phyloP scores from a whole-genome alignment of 2,329 filamentous ascomycete genomes.

The Aschersonia sp. region DNA sequence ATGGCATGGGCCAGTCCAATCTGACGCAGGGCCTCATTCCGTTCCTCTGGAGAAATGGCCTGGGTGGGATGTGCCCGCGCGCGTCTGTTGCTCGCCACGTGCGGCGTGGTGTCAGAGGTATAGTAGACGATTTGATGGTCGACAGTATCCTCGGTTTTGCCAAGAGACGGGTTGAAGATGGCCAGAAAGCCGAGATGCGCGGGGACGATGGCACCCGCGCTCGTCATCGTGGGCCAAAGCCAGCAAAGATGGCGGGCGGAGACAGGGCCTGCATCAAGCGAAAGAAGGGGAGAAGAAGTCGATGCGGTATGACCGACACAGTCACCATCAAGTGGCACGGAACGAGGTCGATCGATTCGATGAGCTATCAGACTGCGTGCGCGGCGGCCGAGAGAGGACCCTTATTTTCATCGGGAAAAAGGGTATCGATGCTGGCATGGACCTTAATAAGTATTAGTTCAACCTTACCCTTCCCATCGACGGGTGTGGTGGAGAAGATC shows the following conservation, averaged over 20 bases:
- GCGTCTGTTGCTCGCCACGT: constrained; percentile 20
- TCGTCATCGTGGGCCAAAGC: not conserved
- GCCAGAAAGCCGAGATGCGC: constrained; percentile 82
- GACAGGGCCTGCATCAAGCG: too few relatives aligned
- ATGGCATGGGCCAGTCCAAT: constrained; percentile 95
- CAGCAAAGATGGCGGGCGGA: too few relatives aligned
- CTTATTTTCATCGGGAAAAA: too few relatives aligned
- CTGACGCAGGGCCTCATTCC: constrained; percentile 79
- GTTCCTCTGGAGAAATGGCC: constrained; percentile 43
- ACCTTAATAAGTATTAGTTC: too few relatives aligned
- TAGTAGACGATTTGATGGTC: constrained; percentile 88
- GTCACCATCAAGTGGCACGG: too few relatives aligned
- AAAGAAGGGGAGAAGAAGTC: not conserved
- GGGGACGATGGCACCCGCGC: constrained; percentile 28
- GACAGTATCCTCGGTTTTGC: constrained; percentile 42
- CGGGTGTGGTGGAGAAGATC: too few relatives aligned
- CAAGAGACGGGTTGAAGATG: constrained; percentile 85
- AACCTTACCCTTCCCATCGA: too few relatives aligned
- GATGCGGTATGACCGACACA: too few relatives aligned
- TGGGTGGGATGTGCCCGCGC: constrained; percentile 26
- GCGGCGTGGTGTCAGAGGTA: constrained; percentile 43
- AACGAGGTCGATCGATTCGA: too few relatives aligned
- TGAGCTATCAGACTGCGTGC: too few relatives aligned
- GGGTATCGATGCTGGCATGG: too few relatives aligned
- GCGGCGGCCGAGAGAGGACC: too few relatives aligned